phyloP scores from a whole-genome alignment of 2,329 filamentous ascomycete species.

The Alternaria ventricosa region DNA sequence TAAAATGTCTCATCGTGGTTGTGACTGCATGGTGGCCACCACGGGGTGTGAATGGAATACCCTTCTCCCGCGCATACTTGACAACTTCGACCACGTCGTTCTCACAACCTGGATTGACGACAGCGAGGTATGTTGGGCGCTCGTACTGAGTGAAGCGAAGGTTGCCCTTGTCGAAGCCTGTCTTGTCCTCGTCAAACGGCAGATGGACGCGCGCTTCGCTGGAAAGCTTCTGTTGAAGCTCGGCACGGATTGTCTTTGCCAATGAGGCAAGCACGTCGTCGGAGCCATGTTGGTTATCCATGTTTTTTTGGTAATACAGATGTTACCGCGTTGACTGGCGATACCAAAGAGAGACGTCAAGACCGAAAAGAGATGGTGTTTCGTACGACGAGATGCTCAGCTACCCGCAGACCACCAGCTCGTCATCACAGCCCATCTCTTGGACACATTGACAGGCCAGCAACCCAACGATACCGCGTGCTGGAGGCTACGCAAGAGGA shows the following conservation, averaged over 20 bases:
- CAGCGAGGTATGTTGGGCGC: conserved; percentile 6
- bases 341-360: neutral
- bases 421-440: neutral
- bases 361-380: neutral
- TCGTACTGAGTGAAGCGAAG: conserved; percentile 11
- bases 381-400: neutral
- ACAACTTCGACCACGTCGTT: conserved; percentile 1
- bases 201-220: neutral
- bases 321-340: neutral
- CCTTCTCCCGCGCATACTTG: conserved; percentile 6
- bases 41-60: conserved; percentile 9
- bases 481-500: neutral
- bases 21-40: conserved; percentile 9
- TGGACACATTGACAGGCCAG: neutral
- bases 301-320: neutral
- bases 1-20: conserved; percentile 3
- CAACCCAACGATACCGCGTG: neutral
- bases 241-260: conserved; percentile 1
- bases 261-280: neutral
- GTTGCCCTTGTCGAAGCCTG: conserved; percentile 2
- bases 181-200: neutral
- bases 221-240: conserved; percentile 5
- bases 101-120: conserved; percentile 5
- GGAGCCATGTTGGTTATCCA: neutral
- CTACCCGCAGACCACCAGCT: neutral